Evolutionary conservation across 345 rosid species (phyloP).

Genomic region (Lepidium aucheri): DNA sequence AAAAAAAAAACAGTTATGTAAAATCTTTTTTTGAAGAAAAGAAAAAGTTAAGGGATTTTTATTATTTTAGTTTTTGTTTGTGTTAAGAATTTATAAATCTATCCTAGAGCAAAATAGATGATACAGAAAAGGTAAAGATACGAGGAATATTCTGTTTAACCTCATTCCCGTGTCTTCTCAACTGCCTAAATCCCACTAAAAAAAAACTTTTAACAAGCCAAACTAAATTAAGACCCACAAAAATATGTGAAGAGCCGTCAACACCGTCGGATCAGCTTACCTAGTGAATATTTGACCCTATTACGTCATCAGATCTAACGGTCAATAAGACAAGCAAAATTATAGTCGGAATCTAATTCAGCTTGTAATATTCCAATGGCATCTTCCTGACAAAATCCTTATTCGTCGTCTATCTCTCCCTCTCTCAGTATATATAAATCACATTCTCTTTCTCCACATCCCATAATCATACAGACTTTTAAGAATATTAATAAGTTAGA

Average conservation of each 20-base stretch:
- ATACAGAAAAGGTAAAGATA: neutral
- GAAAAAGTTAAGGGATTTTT: too few species aligned
- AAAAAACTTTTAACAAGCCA: neutral
- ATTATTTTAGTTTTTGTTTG: neutral
- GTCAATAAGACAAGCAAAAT: neutral
- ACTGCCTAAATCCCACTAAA: conserved; percentile 14
- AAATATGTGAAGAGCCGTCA: neutral
- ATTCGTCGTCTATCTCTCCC: neutral
- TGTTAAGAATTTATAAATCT: neutral
- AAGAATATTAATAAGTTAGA: neutral
- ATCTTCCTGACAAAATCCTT: conserved; percentile 4
- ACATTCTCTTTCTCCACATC: neutral
- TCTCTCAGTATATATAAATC: conserved; percentile 4
- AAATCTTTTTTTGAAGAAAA: too few species aligned
- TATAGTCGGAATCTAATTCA: neutral
- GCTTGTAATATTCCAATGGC: conserved; percentile 28
- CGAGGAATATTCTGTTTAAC: conserved; percentile 15
- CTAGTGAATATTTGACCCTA: neutral
- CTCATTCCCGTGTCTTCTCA: conserved; percentile 10
- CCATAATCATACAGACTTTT: neutral
- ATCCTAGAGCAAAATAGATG: neutral
- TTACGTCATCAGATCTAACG: conserved; percentile 18
- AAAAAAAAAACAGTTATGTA: too few species aligned
- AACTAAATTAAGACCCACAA: conserved; percentile 7
- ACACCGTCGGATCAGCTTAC: conserved; percentile 17